phyloP scores from a whole-genome alignment of 306 rosid genomes.

The Quercus berberidifolia region DNA sequence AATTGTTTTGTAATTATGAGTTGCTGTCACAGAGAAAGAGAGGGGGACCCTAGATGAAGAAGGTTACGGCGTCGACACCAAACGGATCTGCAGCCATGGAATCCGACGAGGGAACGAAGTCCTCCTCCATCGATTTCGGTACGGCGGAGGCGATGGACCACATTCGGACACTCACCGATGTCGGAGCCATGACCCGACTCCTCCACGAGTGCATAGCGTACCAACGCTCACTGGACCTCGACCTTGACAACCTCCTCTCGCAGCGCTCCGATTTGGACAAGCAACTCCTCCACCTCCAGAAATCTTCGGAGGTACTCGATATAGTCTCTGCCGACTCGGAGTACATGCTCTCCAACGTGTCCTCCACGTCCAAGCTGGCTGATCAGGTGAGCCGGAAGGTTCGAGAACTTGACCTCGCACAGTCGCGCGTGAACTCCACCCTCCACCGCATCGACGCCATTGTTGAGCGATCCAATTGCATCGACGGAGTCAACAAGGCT shows the following conservation, averaged over 20 bases:
- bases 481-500: constrained; percentile 67
- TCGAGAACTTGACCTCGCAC: constrained; percentile 88
- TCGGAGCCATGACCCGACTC: constrained; percentile 60
- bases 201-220: constrained; percentile 62
- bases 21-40: background rate
- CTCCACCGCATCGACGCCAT: constrained; percentile 83
- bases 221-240: constrained; percentile 54
- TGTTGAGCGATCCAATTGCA: constrained; percentile 67
- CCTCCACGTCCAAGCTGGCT: constrained; percentile 54
- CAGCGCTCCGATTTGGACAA: constrained; percentile 79
- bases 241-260: constrained; percentile 67
- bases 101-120: constrained; percentile 22
- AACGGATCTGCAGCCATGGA: constrained; percentile 31
- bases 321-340: constrained; percentile 71
- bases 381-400: constrained; percentile 65
- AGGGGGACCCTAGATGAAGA: background rate
- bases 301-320: constrained; percentile 64
- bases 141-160: constrained; percentile 35
- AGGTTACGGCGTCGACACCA: constrained; percentile 41
- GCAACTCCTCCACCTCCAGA: constrained; percentile 61
- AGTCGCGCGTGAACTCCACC: constrained; percentile 77
- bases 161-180: constrained; percentile 45
- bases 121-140: constrained; percentile 37
- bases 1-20: too few relatives aligned
- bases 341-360: constrained; percentile 39